These are phyloP conservation scores for Grosmannia huntii DNA, from an alignment of 2,329 filamentous ascomycete species.

Conservation along the genomic window DNA sequence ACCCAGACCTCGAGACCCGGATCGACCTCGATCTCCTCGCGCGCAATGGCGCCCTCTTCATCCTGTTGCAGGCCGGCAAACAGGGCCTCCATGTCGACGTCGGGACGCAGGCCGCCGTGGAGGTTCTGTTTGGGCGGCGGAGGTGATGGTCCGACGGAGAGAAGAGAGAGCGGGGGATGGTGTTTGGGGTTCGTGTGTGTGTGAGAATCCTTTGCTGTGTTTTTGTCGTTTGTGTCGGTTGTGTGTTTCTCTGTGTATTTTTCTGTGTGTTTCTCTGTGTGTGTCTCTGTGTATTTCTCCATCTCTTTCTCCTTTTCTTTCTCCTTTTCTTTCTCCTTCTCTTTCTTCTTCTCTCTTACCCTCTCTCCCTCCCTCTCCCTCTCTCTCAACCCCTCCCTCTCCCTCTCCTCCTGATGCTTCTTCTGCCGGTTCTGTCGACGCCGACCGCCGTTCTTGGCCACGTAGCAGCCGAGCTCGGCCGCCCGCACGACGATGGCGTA, in stretches of 20 bases:
- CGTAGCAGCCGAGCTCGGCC: slow-evolving; percentile 59
- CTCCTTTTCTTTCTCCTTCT: not conserved
- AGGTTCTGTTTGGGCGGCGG: slow-evolving; percentile 29
- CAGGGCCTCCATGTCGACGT: slow-evolving; percentile 50
- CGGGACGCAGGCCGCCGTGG: slow-evolving; percentile 40
- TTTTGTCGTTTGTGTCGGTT: too few relatives aligned
- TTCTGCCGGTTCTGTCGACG: slow-evolving; percentile 12
- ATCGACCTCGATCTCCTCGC: slow-evolving; percentile 48
- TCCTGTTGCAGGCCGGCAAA: slow-evolving; percentile 46
- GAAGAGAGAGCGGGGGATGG: not conserved
- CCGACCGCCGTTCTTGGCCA: slow-evolving; percentile 45
- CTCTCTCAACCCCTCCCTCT: not conserved
- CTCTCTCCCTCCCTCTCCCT: not conserved
- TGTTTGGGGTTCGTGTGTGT: not conserved
- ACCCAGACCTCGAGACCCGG: slow-evolving; percentile 61
- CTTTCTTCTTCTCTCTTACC: not conserved
- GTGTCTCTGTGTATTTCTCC: too few relatives aligned
- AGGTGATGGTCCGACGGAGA: too few relatives aligned
- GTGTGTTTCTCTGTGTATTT: not conserved
- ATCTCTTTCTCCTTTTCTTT: too few relatives aligned
- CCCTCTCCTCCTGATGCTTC: too few relatives aligned
- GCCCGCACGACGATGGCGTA: slow-evolving; percentile 57
- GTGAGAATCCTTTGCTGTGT: too few relatives aligned
- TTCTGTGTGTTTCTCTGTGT: not conserved
- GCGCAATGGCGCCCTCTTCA: slow-evolving; percentile 36